Conservation (phyloP, 1,139 yeast species). For the Pichia kudriavzevii region DNA sequence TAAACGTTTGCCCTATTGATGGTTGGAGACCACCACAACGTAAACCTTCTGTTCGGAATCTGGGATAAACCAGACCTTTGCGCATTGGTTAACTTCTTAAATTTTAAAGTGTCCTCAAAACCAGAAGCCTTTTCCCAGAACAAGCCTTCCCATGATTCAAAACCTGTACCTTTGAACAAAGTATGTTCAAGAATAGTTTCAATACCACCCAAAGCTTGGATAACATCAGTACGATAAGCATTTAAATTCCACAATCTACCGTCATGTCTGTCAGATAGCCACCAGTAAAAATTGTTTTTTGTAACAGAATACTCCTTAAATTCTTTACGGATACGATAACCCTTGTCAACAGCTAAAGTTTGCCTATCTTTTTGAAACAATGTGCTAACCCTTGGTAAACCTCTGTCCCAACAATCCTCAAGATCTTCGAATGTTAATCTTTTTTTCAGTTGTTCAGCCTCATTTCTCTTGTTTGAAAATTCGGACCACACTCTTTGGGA, state of each 20-base stretch:
- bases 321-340: constrained; percentile 77
- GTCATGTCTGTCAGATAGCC: constrained; percentile 91
- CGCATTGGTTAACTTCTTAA: constrained; percentile 92
- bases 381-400: constrained; percentile 92
- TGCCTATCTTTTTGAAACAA: constrained; percentile 93
- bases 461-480: constrained; percentile 82
- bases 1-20: constrained; percentile 96
- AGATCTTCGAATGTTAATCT: constrained; percentile 87
- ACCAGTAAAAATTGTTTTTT: constrained; percentile 87
- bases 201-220: constrained; percentile 95
- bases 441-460: constrained; percentile 79
- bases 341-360: constrained; percentile 90
- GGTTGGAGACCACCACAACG: constrained; percentile 99
- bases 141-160: constrained; percentile 96
- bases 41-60: constrained; percentile 94
- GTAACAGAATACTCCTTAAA: constrained; percentile 69
- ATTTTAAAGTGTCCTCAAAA: constrained; percentile 91
- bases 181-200: constrained; percentile 96
- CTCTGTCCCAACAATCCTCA: constrained; percentile 94
- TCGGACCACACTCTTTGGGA: constrained; percentile 98
- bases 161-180: constrained; percentile 91
- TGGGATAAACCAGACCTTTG: constrained; percentile 96
- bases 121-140: constrained; percentile 99
- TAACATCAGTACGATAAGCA: constrained; percentile 90
- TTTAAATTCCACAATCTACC: constrained; percentile 94